Conservation (phyloP, 108 stramenopile species). For the Nitzschia palea region DNA sequence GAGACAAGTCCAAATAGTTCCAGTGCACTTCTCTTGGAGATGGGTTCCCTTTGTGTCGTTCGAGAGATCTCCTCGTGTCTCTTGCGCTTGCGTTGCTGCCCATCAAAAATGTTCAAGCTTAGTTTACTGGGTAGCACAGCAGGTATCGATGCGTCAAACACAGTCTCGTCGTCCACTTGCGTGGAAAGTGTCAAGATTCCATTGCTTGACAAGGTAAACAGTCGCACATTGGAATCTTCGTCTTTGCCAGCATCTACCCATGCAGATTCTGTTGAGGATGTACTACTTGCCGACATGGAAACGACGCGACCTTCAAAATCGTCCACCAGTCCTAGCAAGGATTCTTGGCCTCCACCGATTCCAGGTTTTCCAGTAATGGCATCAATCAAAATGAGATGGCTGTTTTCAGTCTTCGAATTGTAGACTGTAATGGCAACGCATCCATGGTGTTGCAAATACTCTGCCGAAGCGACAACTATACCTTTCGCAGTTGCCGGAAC, state of each 20-base stretch:
- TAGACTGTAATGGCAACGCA: constrained; percentile 28
- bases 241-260: background rate
- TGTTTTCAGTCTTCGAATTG: constrained; percentile 8
- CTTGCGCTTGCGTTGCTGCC: constrained; percentile 25
- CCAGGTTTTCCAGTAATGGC: constrained; percentile 23
- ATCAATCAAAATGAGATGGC: constrained; percentile 31
- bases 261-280: background rate
- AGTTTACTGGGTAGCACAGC: background rate
- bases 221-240: background rate
- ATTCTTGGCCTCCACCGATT: background rate
- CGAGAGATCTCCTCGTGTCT: constrained; percentile 17
- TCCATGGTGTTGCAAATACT: constrained; percentile 2
- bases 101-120: constrained; percentile 13
- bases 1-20: constrained; percentile 14
- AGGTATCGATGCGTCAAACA: background rate
- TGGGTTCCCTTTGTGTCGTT: constrained; percentile 4
- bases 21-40: constrained; percentile 38
- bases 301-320: constrained; percentile 12
- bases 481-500: constrained; percentile 40
- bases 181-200: constrained; percentile 17
- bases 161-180: background rate
- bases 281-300: constrained; percentile 13
- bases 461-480: constrained; percentile 9
- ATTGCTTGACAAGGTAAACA: constrained; percentile 20
- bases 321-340: background rate